A percentile compares a stretch with the other conserved stretches of the same genome.
phyloP scores from a whole-genome alignment of 345 rosid species.

The Lumnitzera littorea region DNA sequence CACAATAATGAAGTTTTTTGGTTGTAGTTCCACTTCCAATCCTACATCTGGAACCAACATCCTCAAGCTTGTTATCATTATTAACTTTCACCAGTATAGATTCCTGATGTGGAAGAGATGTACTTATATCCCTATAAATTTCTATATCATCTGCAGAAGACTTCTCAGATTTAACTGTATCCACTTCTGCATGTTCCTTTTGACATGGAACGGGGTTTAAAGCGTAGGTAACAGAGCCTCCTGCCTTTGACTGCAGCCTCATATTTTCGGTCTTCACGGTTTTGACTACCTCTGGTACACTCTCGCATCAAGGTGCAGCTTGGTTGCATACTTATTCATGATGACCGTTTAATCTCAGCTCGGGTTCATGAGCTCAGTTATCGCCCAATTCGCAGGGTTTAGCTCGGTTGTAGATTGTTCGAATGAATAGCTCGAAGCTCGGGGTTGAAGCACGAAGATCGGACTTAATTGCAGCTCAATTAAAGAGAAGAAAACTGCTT shows the following conservation, averaged over 20 bases:
- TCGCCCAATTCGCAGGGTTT: too few species aligned
- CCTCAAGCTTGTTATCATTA: constrained; percentile 8
- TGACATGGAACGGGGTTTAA: constrained; percentile 14
- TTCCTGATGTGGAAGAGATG: constrained; percentile 12
- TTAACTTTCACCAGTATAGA: constrained; percentile 11
- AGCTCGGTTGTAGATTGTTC: too few species aligned
- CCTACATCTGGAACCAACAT: constrained; percentile 5
- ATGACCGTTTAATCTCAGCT: too few species aligned
- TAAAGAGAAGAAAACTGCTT: too few species aligned
- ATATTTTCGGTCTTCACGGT: constrained; percentile 15
- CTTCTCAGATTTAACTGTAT: constrained; percentile 12
- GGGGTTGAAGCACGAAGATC: too few species aligned
- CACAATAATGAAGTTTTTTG: constrained; percentile 2
- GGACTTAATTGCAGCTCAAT: too few species aligned
- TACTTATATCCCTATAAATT: constrained; percentile 16
- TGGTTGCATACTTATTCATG: too few species aligned
- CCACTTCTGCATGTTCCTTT: constrained; percentile 17
- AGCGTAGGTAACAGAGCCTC: constrained; percentile 19
- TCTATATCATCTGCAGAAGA: constrained; percentile 15
- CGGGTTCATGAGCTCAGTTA: too few species aligned
- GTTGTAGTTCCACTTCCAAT: constrained; percentile 8
- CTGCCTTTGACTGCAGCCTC: constrained; percentile 12
- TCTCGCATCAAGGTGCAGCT: background rate
- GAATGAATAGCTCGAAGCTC: too few species aligned
- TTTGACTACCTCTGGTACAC: constrained; percentile 14